phyloP scores from a whole-genome alignment of 257 asterid genomes.

The Leonotis leonurus region DNA sequence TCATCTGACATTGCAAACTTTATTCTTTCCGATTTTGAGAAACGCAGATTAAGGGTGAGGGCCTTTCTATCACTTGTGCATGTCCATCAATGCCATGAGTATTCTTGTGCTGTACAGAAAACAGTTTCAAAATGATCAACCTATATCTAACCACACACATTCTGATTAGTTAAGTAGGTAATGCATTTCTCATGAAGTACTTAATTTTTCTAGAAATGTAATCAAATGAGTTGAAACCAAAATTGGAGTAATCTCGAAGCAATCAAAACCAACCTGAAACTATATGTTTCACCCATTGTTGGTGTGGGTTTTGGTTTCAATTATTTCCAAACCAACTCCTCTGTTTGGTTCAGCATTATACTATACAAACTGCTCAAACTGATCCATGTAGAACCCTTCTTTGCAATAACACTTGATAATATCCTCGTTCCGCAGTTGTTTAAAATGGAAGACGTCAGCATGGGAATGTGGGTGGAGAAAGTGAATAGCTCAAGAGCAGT shows the following conservation, averaged over 20 bases:
- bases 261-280: background rate
- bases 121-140: background rate
- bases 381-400: background rate
- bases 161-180: too few relatives aligned
- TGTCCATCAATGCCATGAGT: too few relatives aligned
- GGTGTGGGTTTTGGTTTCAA: background rate
- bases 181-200: too few relatives aligned
- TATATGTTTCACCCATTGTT: background rate
- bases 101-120: background rate
- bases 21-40: slow-evolving; percentile 59
- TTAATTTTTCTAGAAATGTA: too few relatives aligned
- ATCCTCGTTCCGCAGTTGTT: slow-evolving; percentile 46
- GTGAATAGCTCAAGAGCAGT: slow-evolving; percentile 52
- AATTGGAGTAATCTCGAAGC: background rate
- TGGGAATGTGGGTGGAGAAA: slow-evolving; percentile 95
- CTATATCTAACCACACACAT: too few relatives aligned
- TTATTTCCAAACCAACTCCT: background rate
- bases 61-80: too few relatives aligned
- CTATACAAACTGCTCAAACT: background rate
- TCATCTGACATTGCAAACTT: slow-evolving; percentile 77
- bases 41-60: slow-evolving; percentile 61
- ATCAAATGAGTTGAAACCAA: background rate
- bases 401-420: background rate
- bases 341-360: background rate
- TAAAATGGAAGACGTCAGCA: slow-evolving; percentile 95